A percentile compares a stretch with the other conserved stretches of the same genome.
These are phyloP conservation scores for Cenchrus fungigraminus DNA, from an alignment of 176 grass and related monocot genomes.

Conservation along the genomic window DNA sequence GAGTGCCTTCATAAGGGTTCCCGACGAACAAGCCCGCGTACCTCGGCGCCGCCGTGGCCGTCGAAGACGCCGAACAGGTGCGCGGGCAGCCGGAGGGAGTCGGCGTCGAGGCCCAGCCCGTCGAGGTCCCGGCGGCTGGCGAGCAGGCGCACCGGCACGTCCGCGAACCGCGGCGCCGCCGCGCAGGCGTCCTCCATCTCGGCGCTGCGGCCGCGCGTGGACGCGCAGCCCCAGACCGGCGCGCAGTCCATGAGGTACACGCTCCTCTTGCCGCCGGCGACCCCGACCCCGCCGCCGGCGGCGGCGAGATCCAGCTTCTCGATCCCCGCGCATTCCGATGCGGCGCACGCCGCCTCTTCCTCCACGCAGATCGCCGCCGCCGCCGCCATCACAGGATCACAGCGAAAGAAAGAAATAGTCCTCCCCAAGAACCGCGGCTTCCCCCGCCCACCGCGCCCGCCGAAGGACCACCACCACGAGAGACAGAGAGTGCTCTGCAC, in stretches of 20 bases:
- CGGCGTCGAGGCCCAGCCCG: conserved; percentile 45
- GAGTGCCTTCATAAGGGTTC: neutral
- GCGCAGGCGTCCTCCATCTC: conserved; percentile 84
- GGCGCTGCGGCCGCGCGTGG: conserved; percentile 56
- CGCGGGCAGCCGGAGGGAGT: conserved; percentile 49
- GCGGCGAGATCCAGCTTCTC: conserved; percentile 44
- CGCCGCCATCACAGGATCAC: conserved; percentile 14
- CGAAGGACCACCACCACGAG: neutral
- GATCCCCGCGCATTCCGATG: conserved; percentile 40
- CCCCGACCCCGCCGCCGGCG: neutral
- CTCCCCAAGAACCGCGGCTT: no score
- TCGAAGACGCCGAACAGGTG: conserved; percentile 79
- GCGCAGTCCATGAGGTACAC: conserved; percentile 66
- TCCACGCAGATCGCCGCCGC: conserved; percentile 46
- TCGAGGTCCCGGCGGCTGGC: conserved; percentile 26
- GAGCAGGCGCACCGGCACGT: conserved; percentile 73
- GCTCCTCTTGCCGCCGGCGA: conserved; percentile 49
- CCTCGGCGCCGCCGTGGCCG: conserved; percentile 77
- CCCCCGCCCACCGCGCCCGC: neutral
- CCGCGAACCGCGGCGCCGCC: conserved; percentile 56
- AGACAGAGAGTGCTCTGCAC: neutral
- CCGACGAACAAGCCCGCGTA: neutral
- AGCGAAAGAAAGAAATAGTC: no score
- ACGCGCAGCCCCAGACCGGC: conserved; percentile 67
- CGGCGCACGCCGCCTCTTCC: conserved; percentile 31